Conservation (phyloP, 257 asterid species). For the Agastache rugosa region DNA sequence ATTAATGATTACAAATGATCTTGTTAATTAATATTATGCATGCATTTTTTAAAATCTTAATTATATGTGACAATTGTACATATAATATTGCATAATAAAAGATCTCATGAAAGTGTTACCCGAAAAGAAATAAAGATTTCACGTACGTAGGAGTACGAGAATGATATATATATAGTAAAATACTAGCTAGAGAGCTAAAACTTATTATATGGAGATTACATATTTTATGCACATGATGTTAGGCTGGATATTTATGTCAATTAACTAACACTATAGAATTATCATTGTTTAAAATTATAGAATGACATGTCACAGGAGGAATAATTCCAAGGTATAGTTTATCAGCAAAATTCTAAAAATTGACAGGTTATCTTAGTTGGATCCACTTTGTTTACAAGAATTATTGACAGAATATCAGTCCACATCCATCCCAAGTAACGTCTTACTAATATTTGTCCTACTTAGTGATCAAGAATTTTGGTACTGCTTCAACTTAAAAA, state of each 20-base stretch:
- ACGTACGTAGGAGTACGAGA: neutral
- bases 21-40: neutral
- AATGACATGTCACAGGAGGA: slow-evolving; percentile 6
- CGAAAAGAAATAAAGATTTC: neutral
- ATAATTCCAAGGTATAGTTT: neutral
- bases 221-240: neutral
- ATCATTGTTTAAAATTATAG: neutral
- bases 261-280: no score
- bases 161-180: no score
- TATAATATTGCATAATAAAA: no score
- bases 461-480: neutral
- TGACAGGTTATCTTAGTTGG: slow-evolving; percentile 37
- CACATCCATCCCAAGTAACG: slow-evolving; percentile 13
- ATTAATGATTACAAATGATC: no score
- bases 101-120: neutral
- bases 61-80: neutral
- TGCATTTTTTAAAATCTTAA: no score
- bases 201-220: no score
- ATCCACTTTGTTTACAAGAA: neutral
- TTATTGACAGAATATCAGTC: neutral
- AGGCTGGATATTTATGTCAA: neutral
- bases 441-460: slow-evolving; percentile 18
- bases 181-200: no score
- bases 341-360: slow-evolving; percentile 12
- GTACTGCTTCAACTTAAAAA: neutral